A percentile compares a stretch with the other conserved stretches of the same genome.
Conservation (phyloP, 306 rosid species). For the Trifolium fragiferum region DNA sequence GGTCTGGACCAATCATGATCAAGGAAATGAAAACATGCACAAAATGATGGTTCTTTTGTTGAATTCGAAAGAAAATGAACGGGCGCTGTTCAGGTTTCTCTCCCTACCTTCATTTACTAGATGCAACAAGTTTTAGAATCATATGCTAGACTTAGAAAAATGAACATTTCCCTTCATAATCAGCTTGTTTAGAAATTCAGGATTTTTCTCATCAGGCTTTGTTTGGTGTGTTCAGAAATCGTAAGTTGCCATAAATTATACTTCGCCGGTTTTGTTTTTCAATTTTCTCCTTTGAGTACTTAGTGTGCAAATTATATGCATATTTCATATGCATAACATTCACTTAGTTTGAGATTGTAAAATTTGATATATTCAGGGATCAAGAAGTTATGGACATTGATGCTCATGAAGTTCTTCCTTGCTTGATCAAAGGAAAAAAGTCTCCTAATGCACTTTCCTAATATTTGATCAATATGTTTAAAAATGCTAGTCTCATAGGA, state of each 20-base stretch:
- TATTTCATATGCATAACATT: not conserved
- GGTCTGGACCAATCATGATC: conserved; percentile 65
- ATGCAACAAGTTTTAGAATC: not conserved
- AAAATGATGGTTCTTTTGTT: conserved; percentile 84
- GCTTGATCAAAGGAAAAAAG: conserved; percentile 57
- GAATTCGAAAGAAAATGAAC: conserved; percentile 57
- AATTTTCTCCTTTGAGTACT: too few relatives aligned
- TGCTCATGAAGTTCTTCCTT: conserved; percentile 80
- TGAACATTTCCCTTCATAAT: not conserved
- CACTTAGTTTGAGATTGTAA: not conserved
- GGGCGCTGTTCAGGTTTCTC: too few relatives aligned
- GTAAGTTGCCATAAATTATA: not conserved
- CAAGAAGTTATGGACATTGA: conserved; percentile 75
- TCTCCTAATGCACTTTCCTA: conserved; percentile 39
- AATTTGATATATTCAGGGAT: conserved; percentile 57
- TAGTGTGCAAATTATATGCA: not conserved
- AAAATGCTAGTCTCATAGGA: conserved; percentile 37
- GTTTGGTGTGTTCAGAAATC: not conserved
- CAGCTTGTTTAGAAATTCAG: not conserved
- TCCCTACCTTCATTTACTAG: too few relatives aligned
- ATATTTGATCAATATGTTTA: conserved; percentile 36
- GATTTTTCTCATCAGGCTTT: not conserved
- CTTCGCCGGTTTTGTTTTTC: not conserved
- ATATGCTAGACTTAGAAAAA: not conserved
- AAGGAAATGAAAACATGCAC: conserved; percentile 91